Percentiles rank a stretch among this genome's conserved stretches.
Evolutionary conservation across 306 rosid species (phyloP).

Genomic region (Lathyrus aphaca): DNA sequence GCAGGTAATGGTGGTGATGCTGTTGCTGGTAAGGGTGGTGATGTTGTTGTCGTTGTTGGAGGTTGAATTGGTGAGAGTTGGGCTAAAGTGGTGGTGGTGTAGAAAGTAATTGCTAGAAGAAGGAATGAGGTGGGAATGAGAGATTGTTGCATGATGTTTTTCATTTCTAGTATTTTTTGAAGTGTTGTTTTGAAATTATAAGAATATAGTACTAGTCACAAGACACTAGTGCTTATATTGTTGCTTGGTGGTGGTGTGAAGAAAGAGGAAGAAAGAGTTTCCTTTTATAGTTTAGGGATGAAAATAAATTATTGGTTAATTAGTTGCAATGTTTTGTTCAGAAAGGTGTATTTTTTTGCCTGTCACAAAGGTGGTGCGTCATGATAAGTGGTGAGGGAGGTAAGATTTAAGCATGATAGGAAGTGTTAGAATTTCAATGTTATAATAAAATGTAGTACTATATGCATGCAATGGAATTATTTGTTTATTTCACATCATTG

Average conservation of each 20-base stretch:
- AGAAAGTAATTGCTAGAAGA: conserved; percentile 38
- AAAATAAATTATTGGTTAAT: conserved; percentile 12
- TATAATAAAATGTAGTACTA: background rate
- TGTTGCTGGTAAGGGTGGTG: background rate
- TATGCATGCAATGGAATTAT: conserved; percentile 33
- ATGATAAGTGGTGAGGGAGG: conserved; percentile 6
- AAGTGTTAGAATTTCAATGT: background rate
- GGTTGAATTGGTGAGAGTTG: conserved; percentile 52
- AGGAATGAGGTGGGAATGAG: conserved; percentile 42
- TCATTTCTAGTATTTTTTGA: conserved; percentile 20
- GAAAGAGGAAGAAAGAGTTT: conserved; percentile 36
- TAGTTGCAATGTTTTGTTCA: conserved; percentile 34
- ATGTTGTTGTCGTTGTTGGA: conserved; percentile 23
- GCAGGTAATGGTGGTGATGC: conserved; percentile 12
- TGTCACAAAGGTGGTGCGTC: conserved; percentile 45
- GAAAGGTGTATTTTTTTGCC: conserved; percentile 19
- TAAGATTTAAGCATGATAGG: background rate
- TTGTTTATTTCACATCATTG: conserved; percentile 32
- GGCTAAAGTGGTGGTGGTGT: conserved; percentile 39
- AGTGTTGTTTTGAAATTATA: background rate
- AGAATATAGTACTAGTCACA: background rate
- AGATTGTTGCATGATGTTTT: conserved; percentile 35
- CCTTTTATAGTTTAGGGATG: conserved; percentile 25
- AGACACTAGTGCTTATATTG: background rate
- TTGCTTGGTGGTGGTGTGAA: conserved; percentile 13